Percentiles rank a stretch among this genome's conserved stretches.
These are phyloP conservation scores for Huntiella savannae DNA, from an alignment of 2,329 filamentous ascomycete species.

Conservation along the genomic window DNA sequence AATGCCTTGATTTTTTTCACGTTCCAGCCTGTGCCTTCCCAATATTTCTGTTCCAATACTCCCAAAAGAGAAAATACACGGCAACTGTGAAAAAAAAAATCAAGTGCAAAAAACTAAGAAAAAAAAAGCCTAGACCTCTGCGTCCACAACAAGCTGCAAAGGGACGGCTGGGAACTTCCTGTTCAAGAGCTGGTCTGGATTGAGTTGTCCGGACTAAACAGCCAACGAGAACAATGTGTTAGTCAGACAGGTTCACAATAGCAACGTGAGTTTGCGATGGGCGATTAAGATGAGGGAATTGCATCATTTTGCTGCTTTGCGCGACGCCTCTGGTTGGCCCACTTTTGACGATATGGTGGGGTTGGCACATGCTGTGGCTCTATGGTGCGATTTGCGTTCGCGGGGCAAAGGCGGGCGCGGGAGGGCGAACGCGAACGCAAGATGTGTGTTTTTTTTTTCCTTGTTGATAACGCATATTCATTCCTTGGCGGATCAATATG, in stretches of 20 bases:
- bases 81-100: too few species aligned
- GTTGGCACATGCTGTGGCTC: neutral
- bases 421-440: neutral
- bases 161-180: neutral
- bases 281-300: neutral
- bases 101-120: too few species aligned
- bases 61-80: neutral
- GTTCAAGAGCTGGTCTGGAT: neutral
- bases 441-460: too few species aligned
- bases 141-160: too few species aligned
- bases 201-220: neutral
- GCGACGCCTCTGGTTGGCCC: neutral
- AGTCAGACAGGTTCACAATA: neutral
- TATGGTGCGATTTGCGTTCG: neutral
- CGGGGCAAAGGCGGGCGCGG: neutral
- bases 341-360: neutral
- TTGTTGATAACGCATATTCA: too few species aligned
- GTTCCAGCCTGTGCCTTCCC: neutral
- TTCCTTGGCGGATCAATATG: too few species aligned
- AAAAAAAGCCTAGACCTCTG: too few species aligned
- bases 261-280: neutral
- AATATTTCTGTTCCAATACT: neutral
- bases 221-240: neutral
- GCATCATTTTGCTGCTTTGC: neutral
- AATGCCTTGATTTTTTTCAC: neutral